These are phyloP conservation scores for Amauroascus verrucosus DNA, from an alignment of 2,329 filamentous ascomycete species.

Conservation along the genomic window DNA sequence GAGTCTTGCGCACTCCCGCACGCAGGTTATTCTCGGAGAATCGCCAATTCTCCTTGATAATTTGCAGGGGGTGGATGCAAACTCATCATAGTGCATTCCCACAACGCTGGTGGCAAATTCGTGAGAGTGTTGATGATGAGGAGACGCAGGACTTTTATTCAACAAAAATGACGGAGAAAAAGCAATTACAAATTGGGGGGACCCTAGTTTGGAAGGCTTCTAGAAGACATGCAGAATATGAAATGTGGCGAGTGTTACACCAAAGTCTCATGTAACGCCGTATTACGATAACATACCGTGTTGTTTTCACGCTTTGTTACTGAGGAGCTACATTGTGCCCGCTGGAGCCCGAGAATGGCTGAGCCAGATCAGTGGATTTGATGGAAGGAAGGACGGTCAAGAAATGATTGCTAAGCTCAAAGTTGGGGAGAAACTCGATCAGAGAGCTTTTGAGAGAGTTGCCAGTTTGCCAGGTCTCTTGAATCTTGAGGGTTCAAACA, in stretches of 20 bases:
- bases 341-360: too few relatives aligned
- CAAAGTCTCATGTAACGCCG: not conserved
- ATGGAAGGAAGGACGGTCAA: too few relatives aligned
- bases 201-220: conserved; percentile 7
- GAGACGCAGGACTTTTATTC: not conserved
- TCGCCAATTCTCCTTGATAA: not conserved
- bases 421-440: not conserved
- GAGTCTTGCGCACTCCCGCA: not conserved
- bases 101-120: not conserved
- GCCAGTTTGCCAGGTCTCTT: not conserved
- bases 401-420: too few relatives aligned
- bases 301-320: not conserved
- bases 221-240: conserved; percentile 2
- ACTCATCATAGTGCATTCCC: not conserved
- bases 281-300: conserved; percentile 1
- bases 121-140: not conserved
- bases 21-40: not conserved
- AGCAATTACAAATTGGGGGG: not conserved
- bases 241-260: not conserved
- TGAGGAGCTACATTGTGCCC: not conserved
- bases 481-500: not conserved
- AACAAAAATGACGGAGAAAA: not conserved
- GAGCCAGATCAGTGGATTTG: too few relatives aligned
- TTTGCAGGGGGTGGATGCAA: not conserved
- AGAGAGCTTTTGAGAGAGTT: not conserved